Percentiles rank a stretch among this genome's conserved stretches.
Evolutionary conservation across 106 monocot species (phyloP).

Genomic region (Acorus calamus): DNA sequence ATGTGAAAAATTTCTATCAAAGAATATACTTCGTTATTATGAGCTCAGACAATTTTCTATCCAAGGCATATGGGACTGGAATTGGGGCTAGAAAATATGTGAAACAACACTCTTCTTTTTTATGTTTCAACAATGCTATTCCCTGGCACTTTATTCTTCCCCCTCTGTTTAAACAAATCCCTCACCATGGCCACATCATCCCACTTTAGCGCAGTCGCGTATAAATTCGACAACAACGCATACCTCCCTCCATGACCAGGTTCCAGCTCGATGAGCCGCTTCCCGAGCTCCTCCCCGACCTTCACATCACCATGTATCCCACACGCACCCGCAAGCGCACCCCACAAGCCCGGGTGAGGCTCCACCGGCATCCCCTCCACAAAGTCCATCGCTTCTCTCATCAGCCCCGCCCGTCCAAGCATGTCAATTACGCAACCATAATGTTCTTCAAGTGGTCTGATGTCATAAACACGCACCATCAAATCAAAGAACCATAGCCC

Average conservation of each 20-base stretch:
- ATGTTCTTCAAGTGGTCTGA: slow-evolving; percentile 48
- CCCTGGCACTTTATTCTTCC: slow-evolving; percentile 35
- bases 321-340: slow-evolving; percentile 56
- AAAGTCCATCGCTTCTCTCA: slow-evolving; percentile 48
- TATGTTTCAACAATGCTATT: slow-evolving; percentile 29
- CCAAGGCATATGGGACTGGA: no score
- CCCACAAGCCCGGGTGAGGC: slow-evolving; percentile 42
- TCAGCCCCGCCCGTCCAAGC: slow-evolving; percentile 47
- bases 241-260: slow-evolving; percentile 43
- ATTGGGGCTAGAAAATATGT: no score
- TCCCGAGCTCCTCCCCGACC: slow-evolving; percentile 39
- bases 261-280: slow-evolving; percentile 49
- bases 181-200: slow-evolving; percentile 44
- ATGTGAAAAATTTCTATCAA: no score
- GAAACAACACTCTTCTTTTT: neutral
- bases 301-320: slow-evolving; percentile 38
- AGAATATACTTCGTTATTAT: no score
- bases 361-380: slow-evolving; percentile 42
- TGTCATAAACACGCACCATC: slow-evolving; percentile 30
- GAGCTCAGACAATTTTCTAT: no score
- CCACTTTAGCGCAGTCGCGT: slow-evolving; percentile 50
- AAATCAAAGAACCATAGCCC: slow-evolving; percentile 34
- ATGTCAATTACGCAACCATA: slow-evolving; percentile 72
- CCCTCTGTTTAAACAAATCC: slow-evolving; percentile 31
- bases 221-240: slow-evolving; percentile 49